Evolutionary conservation across 192 early-diverging fungal genomes (phyloP).

Genomic region (Backusella luteola): DNA sequence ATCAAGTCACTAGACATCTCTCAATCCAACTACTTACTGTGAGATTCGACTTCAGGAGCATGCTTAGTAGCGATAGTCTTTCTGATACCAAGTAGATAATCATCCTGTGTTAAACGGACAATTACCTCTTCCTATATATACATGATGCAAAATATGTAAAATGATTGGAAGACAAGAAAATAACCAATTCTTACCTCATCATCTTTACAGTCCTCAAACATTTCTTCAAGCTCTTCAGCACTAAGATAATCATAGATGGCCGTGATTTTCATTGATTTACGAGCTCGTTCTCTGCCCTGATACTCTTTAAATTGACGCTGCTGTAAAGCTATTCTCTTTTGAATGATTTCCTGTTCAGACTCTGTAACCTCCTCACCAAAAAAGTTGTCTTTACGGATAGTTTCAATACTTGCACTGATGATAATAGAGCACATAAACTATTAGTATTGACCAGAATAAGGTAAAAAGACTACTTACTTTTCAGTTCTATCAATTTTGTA

Average conservation of each 20-base stretch:
- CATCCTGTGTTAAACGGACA: constrained; percentile 74
- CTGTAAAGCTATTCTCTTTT: constrained; percentile 86
- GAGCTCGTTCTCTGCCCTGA: constrained; percentile 75
- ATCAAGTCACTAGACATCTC: background rate
- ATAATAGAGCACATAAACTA: background rate
- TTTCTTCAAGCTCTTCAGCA: constrained; percentile 83
- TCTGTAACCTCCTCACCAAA: constrained; percentile 91
- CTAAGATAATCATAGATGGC: constrained; percentile 75
- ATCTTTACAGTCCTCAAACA: constrained; percentile 73
- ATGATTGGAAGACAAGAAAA: background rate
- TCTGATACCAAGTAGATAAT: constrained; percentile 70
- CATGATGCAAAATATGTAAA: background rate
- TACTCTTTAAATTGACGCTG: constrained; percentile 88
- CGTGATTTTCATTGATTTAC: constrained; percentile 78
- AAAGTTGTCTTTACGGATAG: constrained; percentile 81
- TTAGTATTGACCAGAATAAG: background rate
- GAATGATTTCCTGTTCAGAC: constrained; percentile 87
- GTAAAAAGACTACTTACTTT: background rate
- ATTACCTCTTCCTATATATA: constrained; percentile 76
- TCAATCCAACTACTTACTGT: constrained; percentile 33
- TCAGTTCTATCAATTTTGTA: constrained; percentile 17
- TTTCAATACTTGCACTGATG: constrained; percentile 67
- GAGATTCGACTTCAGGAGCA: constrained; percentile 43
- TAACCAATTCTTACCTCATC: constrained; percentile 60
- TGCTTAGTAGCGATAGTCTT: constrained; percentile 67